Evolutionary conservation across 768 basidiomycete species (phyloP), one percentile per base, ranked within the genome.

Genomic region (Peribolospora baueri): DNA sequence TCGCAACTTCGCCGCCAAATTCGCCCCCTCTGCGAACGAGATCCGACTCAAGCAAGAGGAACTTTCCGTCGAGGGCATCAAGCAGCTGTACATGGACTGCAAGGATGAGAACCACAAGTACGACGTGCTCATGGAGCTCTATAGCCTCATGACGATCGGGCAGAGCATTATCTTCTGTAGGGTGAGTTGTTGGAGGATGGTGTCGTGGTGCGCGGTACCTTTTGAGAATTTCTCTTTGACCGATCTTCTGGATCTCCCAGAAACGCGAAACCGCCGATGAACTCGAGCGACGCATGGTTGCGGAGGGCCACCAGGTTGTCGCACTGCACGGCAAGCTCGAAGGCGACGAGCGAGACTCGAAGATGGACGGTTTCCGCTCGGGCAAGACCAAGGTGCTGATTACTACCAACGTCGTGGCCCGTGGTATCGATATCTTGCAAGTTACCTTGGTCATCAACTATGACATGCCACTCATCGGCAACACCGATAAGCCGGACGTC

Each of bases 401-500:
- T 66, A 97, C 93, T 53, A 98, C 93, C 45, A 98, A 98, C 68
- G 93, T 98, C 64, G 83, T 97, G 59, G 90, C 93, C 1, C 80
- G 93, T 13, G 93, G 93, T 47, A 97, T 98, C 70, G 93, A 98
- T 63, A 93, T 98, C 64, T 74, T 87, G 54, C 91, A 95, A 71
- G 93, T 98, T 62, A 98, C 95, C 73, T 88, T 98, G 88, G 91
- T 97, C n/a, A 87, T 98, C 68, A 97, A 97, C 70, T 98, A 97
- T 65, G 90, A 95, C 65, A 75, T 93, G 38, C 88, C 90, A 0
- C 65, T 60, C 3, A 67, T 65, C 36, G 80, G 82, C 58, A 74
- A 56, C 2, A 52, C 56, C 67, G 61, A 72, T 69, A 56, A 61
- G 57, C 86, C 87, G 0, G 93, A 98, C 65, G 74, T 88, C 49